These are phyloP conservation scores for Nannizziopsis barbatae DNA, from an alignment of 2,329 filamentous ascomycete species.

Conservation along the genomic window DNA sequence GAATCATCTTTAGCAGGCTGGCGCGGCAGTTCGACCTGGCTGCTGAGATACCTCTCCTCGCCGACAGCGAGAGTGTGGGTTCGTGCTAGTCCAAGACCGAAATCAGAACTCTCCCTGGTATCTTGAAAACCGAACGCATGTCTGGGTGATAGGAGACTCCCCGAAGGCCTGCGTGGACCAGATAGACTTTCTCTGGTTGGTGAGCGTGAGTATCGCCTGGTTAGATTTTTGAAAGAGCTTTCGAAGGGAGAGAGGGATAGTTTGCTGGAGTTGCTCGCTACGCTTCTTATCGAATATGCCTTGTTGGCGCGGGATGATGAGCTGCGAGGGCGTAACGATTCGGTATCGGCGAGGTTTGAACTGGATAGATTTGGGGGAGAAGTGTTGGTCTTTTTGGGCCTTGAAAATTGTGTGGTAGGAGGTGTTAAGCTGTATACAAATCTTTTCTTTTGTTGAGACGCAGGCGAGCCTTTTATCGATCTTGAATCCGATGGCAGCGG, in stretches of 20 bases:
- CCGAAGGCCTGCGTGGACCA: conserved; percentile 4
- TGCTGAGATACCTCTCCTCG: not conserved
- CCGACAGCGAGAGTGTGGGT: not conserved
- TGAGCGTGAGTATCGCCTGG: conserved; percentile 10
- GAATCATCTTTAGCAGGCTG: not conserved
- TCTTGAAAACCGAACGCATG: not conserved
- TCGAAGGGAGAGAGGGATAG: conserved; percentile 13
- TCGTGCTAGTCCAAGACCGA: conserved; percentile 1
- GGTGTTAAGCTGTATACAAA: conserved; percentile 6
- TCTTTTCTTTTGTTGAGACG: not conserved
- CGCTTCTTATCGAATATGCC: conserved; percentile 15
- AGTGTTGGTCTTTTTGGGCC: not conserved
- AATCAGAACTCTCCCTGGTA: not conserved
- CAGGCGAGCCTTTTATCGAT: not conserved
- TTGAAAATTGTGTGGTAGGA: not conserved
- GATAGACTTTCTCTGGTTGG: not conserved
- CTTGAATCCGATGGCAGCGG: not conserved
- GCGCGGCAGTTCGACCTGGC: not conserved
- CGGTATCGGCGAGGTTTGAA: not conserved
- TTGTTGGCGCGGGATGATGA: not conserved
- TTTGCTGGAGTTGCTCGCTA: conserved; percentile 16
- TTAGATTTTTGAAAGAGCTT: conserved; percentile 10
- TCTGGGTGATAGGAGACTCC: not conserved
- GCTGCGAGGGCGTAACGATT: not conserved
- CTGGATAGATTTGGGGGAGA: not conserved